Percentiles rank a stretch among this genome's conserved stretches.
Conservation (phyloP, 108 stramenopile species). For the Aurantiochytrium sp. region DNA sequence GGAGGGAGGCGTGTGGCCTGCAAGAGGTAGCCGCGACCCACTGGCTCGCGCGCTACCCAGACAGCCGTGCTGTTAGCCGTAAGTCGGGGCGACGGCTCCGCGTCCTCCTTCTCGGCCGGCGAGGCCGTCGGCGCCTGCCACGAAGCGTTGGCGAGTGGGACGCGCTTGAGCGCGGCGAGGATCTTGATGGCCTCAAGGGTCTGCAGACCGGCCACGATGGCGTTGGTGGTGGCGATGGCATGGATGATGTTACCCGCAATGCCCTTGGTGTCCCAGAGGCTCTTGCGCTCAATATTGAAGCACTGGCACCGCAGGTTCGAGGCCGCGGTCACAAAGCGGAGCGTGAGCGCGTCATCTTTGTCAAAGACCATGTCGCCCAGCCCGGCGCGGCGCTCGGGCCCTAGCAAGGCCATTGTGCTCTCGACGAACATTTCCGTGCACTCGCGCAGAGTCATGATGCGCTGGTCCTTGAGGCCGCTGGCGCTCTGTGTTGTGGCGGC, state of each 20-base stretch:
- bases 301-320: conserved; percentile 79
- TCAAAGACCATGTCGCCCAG: conserved; percentile 59
- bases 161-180: conserved; percentile 10
- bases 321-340: conserved; percentile 90
- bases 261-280: conserved; percentile 83
- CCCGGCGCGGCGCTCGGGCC: background rate
- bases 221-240: conserved; percentile 99
- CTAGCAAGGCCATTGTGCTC: background rate
- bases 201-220: conserved; percentile 81
- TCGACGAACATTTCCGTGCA: conserved; percentile 27
- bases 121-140: background rate
- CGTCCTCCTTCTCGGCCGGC: background rate
- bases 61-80: conserved; percentile 2
- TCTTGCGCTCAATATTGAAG: conserved; percentile 79
- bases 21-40: conserved; percentile 43
- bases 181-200: conserved; percentile 55
- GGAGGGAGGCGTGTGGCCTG: conserved; percentile 41
- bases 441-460: background rate
- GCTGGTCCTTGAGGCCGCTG: conserved; percentile 29
- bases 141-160: background rate
- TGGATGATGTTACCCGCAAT: conserved; percentile 99
- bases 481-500: too few species aligned
- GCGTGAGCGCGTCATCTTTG: conserved; percentile 86
- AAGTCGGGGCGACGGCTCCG: background rate
- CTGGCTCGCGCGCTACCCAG: conserved; percentile 38